Evolutionary conservation across 2,329 filamentous ascomycete genomes (phyloP), one percentile per base, ranked within the genome.

Genomic region (Aspergillus oerlinghausenensis): DNA sequence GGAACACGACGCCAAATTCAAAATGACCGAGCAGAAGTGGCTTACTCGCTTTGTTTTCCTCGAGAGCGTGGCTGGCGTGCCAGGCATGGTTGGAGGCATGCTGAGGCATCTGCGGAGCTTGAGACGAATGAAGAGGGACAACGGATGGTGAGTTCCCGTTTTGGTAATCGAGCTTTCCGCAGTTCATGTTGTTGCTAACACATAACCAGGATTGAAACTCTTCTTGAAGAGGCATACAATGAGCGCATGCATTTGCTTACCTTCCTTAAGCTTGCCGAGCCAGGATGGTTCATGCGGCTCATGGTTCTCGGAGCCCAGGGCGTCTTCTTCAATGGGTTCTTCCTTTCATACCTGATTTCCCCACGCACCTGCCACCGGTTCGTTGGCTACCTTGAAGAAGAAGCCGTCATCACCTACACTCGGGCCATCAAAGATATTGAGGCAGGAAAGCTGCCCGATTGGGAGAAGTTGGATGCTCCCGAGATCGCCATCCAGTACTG

Each of bases 81-180:
- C 94, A 0, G 94, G 94, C 7, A 97, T 97, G 91, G 93, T 97
- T 0, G 94, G 88, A 0, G 94, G 92, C 23, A 97, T 96, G 89
- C 80, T 97, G 17, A 82, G 94, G 35, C 94, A 99, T 75, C 81
- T 97, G 40, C 86, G 88, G 70, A 92, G 88, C 63, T 82, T 97
- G 67, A 82, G 93, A 48, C 83, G 88, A 28, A 88, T 97, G 81
- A 92, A 91, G 80, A 82, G 93, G 55, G 93, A 97, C 72, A 96
- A 97, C 66, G 94, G 94, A 68, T 97, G 87, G 86, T 83, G 68
- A 63, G 70, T 64, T 11, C 21, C 3, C 23, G 25, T 38, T 21
- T 4, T 21, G 28, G n/a, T 26, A 19, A 47, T n/a, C 10, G 23
- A 32, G 19, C 6, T 21, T 25, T 42, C 3, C 10, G 32, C 6